Evolutionary conservation across 495 filamentous ascomycete genomes (phyloP), one percentile per base, ranked within the genome.

Genomic region (Xylaria venustula): DNA sequence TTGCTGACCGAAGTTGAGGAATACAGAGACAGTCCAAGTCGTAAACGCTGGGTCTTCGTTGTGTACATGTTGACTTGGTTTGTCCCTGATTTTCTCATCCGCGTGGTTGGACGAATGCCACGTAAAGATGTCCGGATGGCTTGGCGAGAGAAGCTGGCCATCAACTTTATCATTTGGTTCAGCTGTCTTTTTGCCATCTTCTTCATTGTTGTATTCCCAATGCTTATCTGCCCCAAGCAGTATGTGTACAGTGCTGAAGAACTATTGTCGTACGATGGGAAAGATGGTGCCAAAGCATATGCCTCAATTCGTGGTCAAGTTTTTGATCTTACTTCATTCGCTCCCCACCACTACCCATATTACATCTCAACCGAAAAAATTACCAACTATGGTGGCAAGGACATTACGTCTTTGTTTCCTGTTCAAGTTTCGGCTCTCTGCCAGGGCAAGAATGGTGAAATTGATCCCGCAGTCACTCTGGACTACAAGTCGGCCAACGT

Each of bases 111-210:
- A 15, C 83, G 90, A 15, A 97, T 97, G 88, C 86, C 88, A 64
- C 88, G 94, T 47, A 93, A 93, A 71, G 94, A 98, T 69, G 85
- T 98, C n/a, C 89, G 91, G 45, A 81, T 87, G 63, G 94, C 94
- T 2, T 98, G 94, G 94, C 84, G 94, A 61, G 94, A 98, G 71
- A 98, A 98, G 81, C 74, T 98, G 57, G 94, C 94, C 34, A 99
- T 99, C 82, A 99, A 99, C 79, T 75, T 98, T 64, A 84, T 98
- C 73, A 99, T 99, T 70, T 99, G 94, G 94, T 82, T 93, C 61
- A 81, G 80, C 67, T 98, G 94, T 74, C 77, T 76, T 47, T 77
- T 90, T 64, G 85, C 90, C 2, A 81, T 89, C 46, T 99, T 98
- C 81, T 90, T 99, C 81, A 86, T 89, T 69, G 87, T 97, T 56